These are phyloP conservation scores for Arthrinium puccinioides DNA, from an alignment of 2,329 filamentous ascomycete genomes.

Conservation along the genomic window DNA sequence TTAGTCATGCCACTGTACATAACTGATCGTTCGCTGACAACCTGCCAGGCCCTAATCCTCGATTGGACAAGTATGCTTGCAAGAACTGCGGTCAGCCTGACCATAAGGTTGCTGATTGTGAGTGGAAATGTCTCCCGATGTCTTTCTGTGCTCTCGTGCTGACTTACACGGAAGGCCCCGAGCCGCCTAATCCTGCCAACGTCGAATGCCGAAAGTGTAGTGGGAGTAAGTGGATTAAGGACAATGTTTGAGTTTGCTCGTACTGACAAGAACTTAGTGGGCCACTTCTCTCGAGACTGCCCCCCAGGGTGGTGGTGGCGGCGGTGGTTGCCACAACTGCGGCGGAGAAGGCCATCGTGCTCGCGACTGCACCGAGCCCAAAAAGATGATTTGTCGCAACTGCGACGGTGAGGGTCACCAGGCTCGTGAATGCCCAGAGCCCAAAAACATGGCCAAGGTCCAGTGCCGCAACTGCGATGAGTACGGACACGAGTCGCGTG, in stretches of 20 bases:
- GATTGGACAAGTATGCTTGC: conserved; percentile 59
- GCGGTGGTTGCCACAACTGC: conserved; percentile 53
- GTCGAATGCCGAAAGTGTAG: conserved; percentile 61
- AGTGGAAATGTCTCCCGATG: conserved; percentile 16
- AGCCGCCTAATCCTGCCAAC: conserved; percentile 53
- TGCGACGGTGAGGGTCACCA: conserved; percentile 56
- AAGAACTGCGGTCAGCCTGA: conserved; percentile 57
- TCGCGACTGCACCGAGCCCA: conserved; percentile 41
- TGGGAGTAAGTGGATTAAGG: conserved; percentile 43
- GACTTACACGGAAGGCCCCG: conserved; percentile 26
- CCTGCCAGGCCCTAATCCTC: conserved; percentile 45
- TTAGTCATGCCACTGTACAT: conserved; percentile 26
- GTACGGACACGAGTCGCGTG: conserved; percentile 37
- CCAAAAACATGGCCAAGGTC: conserved; percentile 29
- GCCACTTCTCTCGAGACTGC: conserved; percentile 58
- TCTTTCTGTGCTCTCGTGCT: conserved; percentile 5
- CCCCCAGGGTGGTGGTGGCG: conserved; percentile 51
- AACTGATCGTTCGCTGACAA: conserved; percentile 12
- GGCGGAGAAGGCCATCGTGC: conserved; percentile 53
- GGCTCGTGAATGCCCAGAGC: conserved; percentile 53
- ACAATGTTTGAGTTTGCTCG: too few relatives aligned
- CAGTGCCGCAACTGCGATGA: conserved; percentile 46
- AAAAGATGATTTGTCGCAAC: conserved; percentile 47
- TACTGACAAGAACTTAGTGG: conserved; percentile 32
- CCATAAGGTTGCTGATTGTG: conserved; percentile 43